Evolutionary conservation across 129 eudicot genomes (phyloP).

Genomic region (Artemisia argyi): DNA sequence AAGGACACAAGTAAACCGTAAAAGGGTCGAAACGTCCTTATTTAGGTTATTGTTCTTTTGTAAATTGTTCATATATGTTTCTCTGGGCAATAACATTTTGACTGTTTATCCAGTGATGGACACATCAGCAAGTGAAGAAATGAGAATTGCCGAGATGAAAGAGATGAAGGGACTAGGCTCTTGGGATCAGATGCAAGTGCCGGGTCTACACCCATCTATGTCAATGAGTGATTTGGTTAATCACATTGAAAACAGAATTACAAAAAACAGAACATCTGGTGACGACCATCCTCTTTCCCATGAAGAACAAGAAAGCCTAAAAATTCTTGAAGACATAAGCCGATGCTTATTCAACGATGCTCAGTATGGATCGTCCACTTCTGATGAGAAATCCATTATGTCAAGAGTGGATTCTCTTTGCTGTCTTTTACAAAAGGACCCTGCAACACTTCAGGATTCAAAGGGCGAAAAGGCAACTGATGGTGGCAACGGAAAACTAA

Average conservation of each 20-base stretch:
- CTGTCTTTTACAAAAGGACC: constrained; percentile 84
- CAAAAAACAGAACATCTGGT: constrained; percentile 54
- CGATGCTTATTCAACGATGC: constrained; percentile 71
- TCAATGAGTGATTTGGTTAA: constrained; percentile 77
- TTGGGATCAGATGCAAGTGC: constrained; percentile 60
- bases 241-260: constrained; percentile 68
- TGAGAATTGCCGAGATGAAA: constrained; percentile 35
- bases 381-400: constrained; percentile 81
- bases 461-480: constrained; percentile 26
- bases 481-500: constrained; percentile 16
- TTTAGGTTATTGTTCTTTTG: too few relatives aligned
- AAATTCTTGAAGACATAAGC: constrained; percentile 70
- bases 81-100: neutral
- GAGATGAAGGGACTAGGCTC: constrained; percentile 40
- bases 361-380: constrained; percentile 42
- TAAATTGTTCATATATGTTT: neutral
- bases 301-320: constrained; percentile 54
- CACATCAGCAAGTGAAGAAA: constrained; percentile 45
- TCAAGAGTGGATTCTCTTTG: constrained; percentile 83
- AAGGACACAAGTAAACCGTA: too few relatives aligned
- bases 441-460: constrained; percentile 29
- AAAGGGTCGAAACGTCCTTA: too few relatives aligned
- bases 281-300: constrained; percentile 40
- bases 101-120: constrained; percentile 45
- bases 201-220: constrained; percentile 75